phyloP scores from a whole-genome alignment of 2,329 filamentous ascomycete genomes.

The Thyridium curvatum region DNA sequence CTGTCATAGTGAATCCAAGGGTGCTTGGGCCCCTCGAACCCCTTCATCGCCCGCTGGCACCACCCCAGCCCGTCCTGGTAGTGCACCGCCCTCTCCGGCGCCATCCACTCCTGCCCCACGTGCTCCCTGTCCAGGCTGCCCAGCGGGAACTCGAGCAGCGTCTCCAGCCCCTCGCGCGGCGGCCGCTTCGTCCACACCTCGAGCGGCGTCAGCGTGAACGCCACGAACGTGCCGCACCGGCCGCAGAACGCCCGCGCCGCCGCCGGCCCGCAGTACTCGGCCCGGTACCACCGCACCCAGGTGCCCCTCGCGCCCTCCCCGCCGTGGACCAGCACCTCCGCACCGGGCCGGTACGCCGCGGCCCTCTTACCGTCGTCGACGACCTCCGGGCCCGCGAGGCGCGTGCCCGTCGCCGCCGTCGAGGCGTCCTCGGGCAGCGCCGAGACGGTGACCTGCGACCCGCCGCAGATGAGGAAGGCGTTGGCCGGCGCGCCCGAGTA shows the following conservation, averaged over 20 bases:
- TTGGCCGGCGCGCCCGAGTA: too few species aligned
- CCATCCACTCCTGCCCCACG: conserved; percentile 13
- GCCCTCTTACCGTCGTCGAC: conserved; percentile 8
- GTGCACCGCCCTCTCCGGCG: conserved; percentile 7
- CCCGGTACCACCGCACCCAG: conserved; percentile 18
- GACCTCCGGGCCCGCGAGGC: too few species aligned
- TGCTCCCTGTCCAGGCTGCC: conserved; percentile 15
- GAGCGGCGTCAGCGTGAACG: conserved; percentile 10
- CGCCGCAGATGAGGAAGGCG: too few species aligned
- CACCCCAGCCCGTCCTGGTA: conserved; percentile 10
- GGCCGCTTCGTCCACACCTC: too few species aligned
- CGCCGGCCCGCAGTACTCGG: conserved; percentile 6
- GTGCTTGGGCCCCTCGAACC: too few species aligned
- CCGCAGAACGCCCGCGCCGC: conserved; percentile 17
- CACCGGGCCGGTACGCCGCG: conserved; percentile 12
- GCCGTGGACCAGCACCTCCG: conserved; percentile 10
- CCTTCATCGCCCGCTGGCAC: not conserved
- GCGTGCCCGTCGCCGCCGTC: too few species aligned
- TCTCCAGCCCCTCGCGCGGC: conserved; percentile 10
- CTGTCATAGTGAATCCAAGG: too few species aligned
- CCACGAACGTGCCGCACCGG: conserved; percentile 14
- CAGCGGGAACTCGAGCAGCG: conserved; percentile 12
- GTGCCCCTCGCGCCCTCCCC: conserved; percentile 5
- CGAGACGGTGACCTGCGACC: too few species aligned
- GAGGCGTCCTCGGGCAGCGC: too few species aligned